Evolutionary conservation across 2,329 filamentous ascomycete species (phyloP), one percentile per base, ranked within the genome.

Genomic region (Alternaria infectoria): DNA sequence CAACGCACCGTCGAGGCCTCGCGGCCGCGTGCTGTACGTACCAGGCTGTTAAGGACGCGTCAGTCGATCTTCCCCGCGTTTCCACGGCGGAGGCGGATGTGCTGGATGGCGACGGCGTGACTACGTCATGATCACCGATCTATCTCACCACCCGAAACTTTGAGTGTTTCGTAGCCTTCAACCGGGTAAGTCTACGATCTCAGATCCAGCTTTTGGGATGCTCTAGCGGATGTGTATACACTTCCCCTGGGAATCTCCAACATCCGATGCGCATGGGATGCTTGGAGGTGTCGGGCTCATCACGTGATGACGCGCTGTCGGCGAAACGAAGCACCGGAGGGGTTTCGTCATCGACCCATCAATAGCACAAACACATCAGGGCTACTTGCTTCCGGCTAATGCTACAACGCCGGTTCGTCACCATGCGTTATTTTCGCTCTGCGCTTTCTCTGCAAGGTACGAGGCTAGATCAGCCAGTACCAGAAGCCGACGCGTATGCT

Each of bases 21-120:
- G 45, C 62, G 51, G 62, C 62, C 47, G 44, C 59, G 65, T 55
- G 61, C 57, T 19, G 54, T 51, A 15, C 12, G 21, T 15, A n/a
- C 32, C 47, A 72, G 64, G 66, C 66, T 65, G 40, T 65, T 26
- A 28, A 36, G 62, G 55, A 69, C 67, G 65, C 65, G 67, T 69
- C 61, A 60, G 60, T 59, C 56, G 5, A 54, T 55, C 32, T 59
- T 59, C 60, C 60, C 60, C 60, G 60, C 60, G 50, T 59, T 59
- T 36, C 50, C 32, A 43, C 43, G 28, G 17, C 46, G 25, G 17
- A 45, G 43, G 19, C 43, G 26, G 32, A 58, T 57, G 62, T 59
- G 50, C 26, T 13, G 56, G 62, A 57, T 51, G 50, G 52, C 55
- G 30, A 62, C 49, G 58, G 50, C 54, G 40, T 47, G 21, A 25